These are phyloP conservation scores for Flueggea neowawraea DNA, from an alignment of 441 rosid genomes.

Conservation along the genomic window DNA sequence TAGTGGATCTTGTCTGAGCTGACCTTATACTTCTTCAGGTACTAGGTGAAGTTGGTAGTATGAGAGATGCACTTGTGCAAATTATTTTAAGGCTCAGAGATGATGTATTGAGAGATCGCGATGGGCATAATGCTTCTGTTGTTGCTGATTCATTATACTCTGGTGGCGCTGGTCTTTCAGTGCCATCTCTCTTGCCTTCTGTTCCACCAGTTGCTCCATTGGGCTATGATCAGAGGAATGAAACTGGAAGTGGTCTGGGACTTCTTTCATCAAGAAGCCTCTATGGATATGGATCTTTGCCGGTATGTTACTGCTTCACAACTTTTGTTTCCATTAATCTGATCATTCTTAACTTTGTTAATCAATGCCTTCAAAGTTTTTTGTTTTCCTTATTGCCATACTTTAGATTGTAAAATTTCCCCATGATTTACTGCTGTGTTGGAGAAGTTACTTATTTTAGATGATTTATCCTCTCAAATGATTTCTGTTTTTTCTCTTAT, in stretches of 20 bases:
- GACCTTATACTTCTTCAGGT: constrained; percentile 38
- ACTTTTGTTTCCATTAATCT: constrained; percentile 5
- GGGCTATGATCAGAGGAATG: constrained; percentile 80
- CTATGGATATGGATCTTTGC: constrained; percentile 70
- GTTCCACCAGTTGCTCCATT: constrained; percentile 59
- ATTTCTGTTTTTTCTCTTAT: no score
- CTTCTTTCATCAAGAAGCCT: constrained; percentile 64
- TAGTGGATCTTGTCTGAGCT: neutral
- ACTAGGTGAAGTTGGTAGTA: constrained; percentile 62
- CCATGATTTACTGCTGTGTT: no score
- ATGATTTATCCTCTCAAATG: no score
- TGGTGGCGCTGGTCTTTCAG: constrained; percentile 41
- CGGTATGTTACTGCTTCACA: constrained; percentile 41
- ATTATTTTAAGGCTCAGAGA: constrained; percentile 91
- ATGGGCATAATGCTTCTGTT: constrained; percentile 40
- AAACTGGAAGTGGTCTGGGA: constrained; percentile 54
- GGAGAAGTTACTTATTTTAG: no score
- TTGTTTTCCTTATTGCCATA: no score
- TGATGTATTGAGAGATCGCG: constrained; percentile 71
- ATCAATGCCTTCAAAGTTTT: neutral
- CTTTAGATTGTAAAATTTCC: no score
- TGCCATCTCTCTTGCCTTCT: constrained; percentile 70
- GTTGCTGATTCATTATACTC: constrained; percentile 60
- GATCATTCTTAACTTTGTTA: constrained; percentile 3
- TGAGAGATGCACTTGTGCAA: constrained; percentile 93